A percentile compares a stretch with the other conserved stretches of the same genome.
Conservation (phyloP, 2,329 filamentous ascomycete genomes). For the Xylariaceae sp. region DNA sequence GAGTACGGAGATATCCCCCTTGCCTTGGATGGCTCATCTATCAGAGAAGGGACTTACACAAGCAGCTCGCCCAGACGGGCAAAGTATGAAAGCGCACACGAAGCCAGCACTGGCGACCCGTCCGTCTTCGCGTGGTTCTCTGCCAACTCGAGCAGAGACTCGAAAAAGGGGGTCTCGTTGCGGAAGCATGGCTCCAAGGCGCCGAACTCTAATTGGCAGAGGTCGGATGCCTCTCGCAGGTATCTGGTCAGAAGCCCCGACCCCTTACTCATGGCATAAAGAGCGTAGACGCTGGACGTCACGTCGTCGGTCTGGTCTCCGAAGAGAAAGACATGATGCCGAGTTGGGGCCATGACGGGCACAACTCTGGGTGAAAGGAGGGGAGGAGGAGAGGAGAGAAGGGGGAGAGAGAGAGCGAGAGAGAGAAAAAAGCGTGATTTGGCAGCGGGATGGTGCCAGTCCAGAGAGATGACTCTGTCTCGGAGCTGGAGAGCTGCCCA, state of each 20-base stretch:
- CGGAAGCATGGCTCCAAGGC: slow-evolving; percentile 8
- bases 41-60: slow-evolving; percentile 5
- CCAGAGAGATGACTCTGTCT: no score
- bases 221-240: slow-evolving; percentile 8
- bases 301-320: slow-evolving; percentile 12
- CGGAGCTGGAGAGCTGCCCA: no score
- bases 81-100: slow-evolving; percentile 10
- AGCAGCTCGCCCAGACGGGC: slow-evolving; percentile 10
- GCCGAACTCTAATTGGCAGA: slow-evolving; percentile 10
- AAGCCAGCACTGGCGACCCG: slow-evolving; percentile 8
- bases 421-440: no score
- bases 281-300: slow-evolving; percentile 1
- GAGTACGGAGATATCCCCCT: background rate
- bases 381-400: no score
- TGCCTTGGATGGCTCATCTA: background rate
- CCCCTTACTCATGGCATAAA: slow-evolving; percentile 6
- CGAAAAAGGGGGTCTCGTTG: slow-evolving; percentile 6
- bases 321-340: slow-evolving; percentile 10
- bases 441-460: no score
- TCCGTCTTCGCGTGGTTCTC: slow-evolving; percentile 10
- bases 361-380: no score
- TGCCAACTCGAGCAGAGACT: slow-evolving; percentile 9
- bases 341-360: slow-evolving; percentile 2
- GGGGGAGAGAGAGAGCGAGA: no score
- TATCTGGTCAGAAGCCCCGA: slow-evolving; percentile 8